phyloP scores from a whole-genome alignment of 2,329 filamentous ascomycete genomes.

The Scolecobasidium constrictum region DNA sequence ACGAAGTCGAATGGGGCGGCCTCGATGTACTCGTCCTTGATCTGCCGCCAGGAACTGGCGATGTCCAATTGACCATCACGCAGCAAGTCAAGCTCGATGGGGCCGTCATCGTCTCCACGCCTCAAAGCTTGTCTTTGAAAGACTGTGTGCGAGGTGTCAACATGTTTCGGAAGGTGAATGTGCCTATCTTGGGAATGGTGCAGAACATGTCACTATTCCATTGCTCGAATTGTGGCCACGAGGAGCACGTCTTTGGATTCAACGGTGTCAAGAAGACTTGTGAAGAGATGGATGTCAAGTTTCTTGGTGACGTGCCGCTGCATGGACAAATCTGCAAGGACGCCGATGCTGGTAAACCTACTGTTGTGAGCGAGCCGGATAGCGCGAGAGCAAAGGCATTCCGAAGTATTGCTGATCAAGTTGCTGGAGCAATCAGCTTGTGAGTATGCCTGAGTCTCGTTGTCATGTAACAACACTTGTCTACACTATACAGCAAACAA shows the following conservation, averaged over 20 bases:
- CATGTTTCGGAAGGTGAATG: constrained; percentile 79
- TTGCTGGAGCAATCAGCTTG: constrained; percentile 34
- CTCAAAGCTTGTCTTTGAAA: constrained; percentile 83
- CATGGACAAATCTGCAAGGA: constrained; percentile 81
- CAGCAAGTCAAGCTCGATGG: constrained; percentile 88
- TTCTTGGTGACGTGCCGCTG: constrained; percentile 81
- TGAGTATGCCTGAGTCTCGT: background rate
- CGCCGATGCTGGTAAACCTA: constrained; percentile 77
- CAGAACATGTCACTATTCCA: constrained; percentile 29
- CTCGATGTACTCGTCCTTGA: constrained; percentile 85
- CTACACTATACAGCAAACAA: too few species aligned
- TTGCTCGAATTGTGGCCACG: constrained; percentile 48
- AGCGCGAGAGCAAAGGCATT: constrained; percentile 66
- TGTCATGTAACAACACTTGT: too few species aligned
- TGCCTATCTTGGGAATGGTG: constrained; percentile 76
- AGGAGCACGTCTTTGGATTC: constrained; percentile 63
- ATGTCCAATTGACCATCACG: constrained; percentile 92
- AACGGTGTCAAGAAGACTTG: constrained; percentile 60
- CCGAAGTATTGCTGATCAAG: constrained; percentile 51
- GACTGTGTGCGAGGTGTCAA: constrained; percentile 87
- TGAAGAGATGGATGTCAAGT: constrained; percentile 58
- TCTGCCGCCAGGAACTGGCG: constrained; percentile 85
- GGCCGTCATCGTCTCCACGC: constrained; percentile 81
- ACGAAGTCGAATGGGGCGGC: constrained; percentile 88
- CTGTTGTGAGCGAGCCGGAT: constrained; percentile 73